A percentile compares a stretch with the other conserved stretches of the same genome.
Evolutionary conservation across 306 rosid species (phyloP).

Genomic region (Elaeagnus macrophylla): DNA sequence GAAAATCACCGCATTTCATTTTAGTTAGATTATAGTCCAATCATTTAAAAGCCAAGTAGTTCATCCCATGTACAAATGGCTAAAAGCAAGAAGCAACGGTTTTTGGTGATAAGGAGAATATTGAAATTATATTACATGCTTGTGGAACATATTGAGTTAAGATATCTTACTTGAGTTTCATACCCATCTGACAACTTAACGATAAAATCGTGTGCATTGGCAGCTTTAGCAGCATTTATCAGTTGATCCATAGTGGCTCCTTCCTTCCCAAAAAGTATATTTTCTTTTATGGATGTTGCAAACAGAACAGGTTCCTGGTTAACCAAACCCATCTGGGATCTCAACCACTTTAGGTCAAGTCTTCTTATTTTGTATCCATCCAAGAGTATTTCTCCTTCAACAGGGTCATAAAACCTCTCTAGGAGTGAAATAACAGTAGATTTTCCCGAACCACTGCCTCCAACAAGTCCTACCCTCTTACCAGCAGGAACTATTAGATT

Average conservation of each 20-base stretch:
- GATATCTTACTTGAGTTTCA: constrained; percentile 75
- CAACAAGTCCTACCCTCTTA: constrained; percentile 66
- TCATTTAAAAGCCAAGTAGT: no score
- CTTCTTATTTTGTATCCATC: constrained; percentile 64
- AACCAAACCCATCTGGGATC: constrained; percentile 79
- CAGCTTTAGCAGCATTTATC: constrained; percentile 61
- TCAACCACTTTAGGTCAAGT: constrained; percentile 75
- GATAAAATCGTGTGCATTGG: constrained; percentile 87
- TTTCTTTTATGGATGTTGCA: constrained; percentile 78
- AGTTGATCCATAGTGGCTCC: constrained; percentile 75
- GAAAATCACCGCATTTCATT: constrained; percentile 17
- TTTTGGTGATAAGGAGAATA: no score
- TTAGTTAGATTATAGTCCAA: background rate
- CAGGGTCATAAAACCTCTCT: constrained; percentile 83
- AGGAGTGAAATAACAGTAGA: constrained; percentile 73
- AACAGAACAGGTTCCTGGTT: constrained; percentile 91
- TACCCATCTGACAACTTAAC: constrained; percentile 68
- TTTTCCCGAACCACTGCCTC: constrained; percentile 89
- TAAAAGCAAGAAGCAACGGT: no score
- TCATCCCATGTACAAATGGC: no score
- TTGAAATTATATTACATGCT: no score
- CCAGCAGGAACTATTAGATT: constrained; percentile 69
- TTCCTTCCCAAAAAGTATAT: constrained; percentile 78
- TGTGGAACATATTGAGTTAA: background rate
- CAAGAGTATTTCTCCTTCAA: constrained; percentile 65